Percentiles rank a stretch among this genome's conserved stretches.
These are phyloP conservation scores for Elaphomyces granulatus DNA, from an alignment of 495 filamentous ascomycete genomes.

Conservation along the genomic window DNA sequence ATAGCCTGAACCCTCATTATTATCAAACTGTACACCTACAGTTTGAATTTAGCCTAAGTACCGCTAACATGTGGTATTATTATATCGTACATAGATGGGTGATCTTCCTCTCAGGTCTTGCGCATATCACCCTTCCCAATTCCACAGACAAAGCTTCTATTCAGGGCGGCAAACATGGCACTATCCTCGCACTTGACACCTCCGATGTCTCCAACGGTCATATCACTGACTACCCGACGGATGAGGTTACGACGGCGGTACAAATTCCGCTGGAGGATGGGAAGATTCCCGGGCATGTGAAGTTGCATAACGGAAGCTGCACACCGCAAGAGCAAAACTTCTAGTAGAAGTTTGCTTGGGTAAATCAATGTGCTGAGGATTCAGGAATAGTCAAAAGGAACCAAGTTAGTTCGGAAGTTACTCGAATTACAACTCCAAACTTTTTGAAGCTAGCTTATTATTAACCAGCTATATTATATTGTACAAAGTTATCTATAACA, in stretches of 20 bases:
- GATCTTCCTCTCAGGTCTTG: constrained; percentile 33
- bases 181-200: constrained; percentile 37
- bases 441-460: too few relatives aligned
- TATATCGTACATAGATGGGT: constrained; percentile 38
- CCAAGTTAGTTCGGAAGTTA: too few relatives aligned
- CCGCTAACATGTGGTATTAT: constrained; percentile 1
- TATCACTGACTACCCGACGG: constrained; percentile 32
- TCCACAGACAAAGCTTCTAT: constrained; percentile 24
- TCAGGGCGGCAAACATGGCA: constrained; percentile 30
- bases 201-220: constrained; percentile 35
- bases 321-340: constrained; percentile 10
- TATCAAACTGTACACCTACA: too few relatives aligned
- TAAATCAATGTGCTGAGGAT: too few relatives aligned
- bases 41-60: too few relatives aligned
- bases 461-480: too few relatives aligned
- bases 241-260: constrained; percentile 25
- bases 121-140: constrained; percentile 36
- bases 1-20: background rate
- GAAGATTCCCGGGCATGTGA: constrained; percentile 26
- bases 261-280: constrained; percentile 26
- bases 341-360: too few relatives aligned
- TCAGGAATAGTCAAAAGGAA: too few relatives aligned
- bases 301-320: constrained; percentile 30
- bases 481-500: too few relatives aligned
- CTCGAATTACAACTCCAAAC: too few relatives aligned